These are phyloP conservation scores for Elongisporangium senticosum DNA, from an alignment of 352 stramenopile genomes.

Conservation along the genomic window DNA sequence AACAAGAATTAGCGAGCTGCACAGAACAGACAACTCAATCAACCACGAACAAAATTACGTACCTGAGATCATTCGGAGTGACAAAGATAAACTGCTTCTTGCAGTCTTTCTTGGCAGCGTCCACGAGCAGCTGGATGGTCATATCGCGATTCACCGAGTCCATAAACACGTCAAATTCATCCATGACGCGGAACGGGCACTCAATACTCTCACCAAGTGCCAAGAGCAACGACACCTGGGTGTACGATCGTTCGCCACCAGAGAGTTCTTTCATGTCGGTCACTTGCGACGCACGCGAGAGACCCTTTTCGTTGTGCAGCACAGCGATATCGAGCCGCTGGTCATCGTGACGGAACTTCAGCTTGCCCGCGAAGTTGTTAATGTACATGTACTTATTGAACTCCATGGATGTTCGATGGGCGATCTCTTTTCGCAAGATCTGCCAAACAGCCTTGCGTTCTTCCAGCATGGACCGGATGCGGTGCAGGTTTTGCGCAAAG, in stretches of 20 bases:
- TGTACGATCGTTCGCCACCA: slow-evolving; percentile 96
- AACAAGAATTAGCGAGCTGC: slow-evolving; percentile 1
- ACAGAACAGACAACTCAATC: slow-evolving; percentile 2
- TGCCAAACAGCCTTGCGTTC: slow-evolving; percentile 73
- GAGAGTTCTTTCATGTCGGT: slow-evolving; percentile 96
- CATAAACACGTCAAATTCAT: slow-evolving; percentile 99
- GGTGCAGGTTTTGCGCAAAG: slow-evolving; percentile 55
- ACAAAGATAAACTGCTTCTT: slow-evolving; percentile 89
- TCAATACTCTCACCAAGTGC: slow-evolving; percentile 90
- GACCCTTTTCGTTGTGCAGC: slow-evolving; percentile 69
- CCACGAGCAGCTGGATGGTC: slow-evolving; percentile 93
- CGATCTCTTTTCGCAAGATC: slow-evolving; percentile 73
- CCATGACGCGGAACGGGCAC: slow-evolving; percentile 96
- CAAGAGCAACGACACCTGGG: slow-evolving; percentile 95
- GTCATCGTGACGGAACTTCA: slow-evolving; percentile 76
- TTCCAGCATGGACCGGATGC: slow-evolving; percentile 69
- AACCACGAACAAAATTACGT: slow-evolving; percentile 9
- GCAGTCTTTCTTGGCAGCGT: slow-evolving; percentile 65
- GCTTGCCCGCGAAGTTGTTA: slow-evolving; percentile 82
- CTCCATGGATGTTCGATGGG: slow-evolving; percentile 64
- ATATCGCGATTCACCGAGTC: slow-evolving; percentile 96
- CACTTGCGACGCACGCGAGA: slow-evolving; percentile 78
- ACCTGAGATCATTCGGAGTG: slow-evolving; percentile 85
- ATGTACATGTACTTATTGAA: slow-evolving; percentile 84
- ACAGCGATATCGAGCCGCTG: slow-evolving; percentile 76